Evolutionary conservation across 768 basidiomycete genomes (phyloP).

Genomic region (Collybiopsis confluens): DNA sequence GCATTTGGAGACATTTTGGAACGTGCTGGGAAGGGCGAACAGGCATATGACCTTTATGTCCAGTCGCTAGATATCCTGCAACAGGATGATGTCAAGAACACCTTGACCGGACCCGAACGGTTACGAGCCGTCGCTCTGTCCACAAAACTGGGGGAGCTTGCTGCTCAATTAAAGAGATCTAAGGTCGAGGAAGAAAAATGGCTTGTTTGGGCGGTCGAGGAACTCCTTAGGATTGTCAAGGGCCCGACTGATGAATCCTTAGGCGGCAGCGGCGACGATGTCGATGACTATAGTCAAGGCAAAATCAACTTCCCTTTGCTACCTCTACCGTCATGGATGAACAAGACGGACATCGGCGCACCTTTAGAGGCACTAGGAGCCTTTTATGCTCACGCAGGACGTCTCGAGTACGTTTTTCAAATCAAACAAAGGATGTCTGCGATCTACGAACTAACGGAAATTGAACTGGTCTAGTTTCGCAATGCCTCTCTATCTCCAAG

Average conservation of each 20-base stretch:
- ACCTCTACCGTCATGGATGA: slow-evolving; percentile 57
- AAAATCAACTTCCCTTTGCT: slow-evolving; percentile 43
- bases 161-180: too few relatives aligned
- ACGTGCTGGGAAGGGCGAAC: slow-evolving; percentile 21
- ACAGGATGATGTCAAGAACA: slow-evolving; percentile 14
- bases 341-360: slow-evolving; percentile 56
- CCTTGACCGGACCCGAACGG: slow-evolving; percentile 22
- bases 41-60: slow-evolving; percentile 35
- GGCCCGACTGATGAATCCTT: too few relatives aligned
- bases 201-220: too few relatives aligned
- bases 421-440: too few relatives aligned
- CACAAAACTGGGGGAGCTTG: too few relatives aligned
- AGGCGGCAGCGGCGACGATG: background rate
- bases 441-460: too few relatives aligned
- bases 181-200: too few relatives aligned
- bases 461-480: slow-evolving; percentile 58
- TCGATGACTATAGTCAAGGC: background rate
- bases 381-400: slow-evolving; percentile 54
- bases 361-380: slow-evolving; percentile 65
- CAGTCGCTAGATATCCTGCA: slow-evolving; percentile 32
- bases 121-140: slow-evolving; percentile 36
- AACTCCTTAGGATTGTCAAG: too few relatives aligned
- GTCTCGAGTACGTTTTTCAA: slow-evolving; percentile 47
- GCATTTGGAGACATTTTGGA: slow-evolving; percentile 56
- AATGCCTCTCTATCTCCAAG: slow-evolving; percentile 61